Conservation (phyloP, 768 basidiomycete genomes). For the Harrya chromipes region DNA sequence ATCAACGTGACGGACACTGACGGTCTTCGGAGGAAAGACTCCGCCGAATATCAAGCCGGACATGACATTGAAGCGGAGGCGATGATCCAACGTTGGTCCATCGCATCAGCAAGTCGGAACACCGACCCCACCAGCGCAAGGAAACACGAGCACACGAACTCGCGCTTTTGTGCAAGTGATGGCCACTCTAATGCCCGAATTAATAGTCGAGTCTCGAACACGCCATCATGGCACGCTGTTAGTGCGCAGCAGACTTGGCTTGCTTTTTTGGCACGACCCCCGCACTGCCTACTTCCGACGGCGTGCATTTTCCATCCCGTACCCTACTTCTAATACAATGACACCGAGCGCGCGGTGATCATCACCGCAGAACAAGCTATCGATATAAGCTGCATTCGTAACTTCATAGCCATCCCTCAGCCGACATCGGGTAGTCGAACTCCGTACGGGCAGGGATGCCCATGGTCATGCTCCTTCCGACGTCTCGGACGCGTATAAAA, state of each 20-base stretch:
- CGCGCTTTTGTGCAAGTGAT: no score
- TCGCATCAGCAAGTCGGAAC: no score
- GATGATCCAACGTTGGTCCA: no score
- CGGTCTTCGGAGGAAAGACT: no score
- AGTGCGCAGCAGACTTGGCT: not conserved
- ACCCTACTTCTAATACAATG: not conserved
- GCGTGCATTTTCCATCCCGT: not conserved
- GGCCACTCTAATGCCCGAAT: no score
- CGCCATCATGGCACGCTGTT: not conserved
- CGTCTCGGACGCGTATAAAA: slow-evolving; percentile 8
- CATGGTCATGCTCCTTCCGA: not conserved
- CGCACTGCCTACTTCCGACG: not conserved
- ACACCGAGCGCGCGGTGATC: not conserved
- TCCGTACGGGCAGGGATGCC: slow-evolving; percentile 6
- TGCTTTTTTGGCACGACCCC: not conserved
- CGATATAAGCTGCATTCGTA: not conserved
- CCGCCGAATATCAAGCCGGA: no score
- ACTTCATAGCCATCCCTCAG: not conserved
- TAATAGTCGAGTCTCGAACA: no score
- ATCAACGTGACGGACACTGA: no score
- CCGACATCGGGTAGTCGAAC: not conserved
- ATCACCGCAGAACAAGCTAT: not conserved
- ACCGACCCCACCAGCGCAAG: no score
- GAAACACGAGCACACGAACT: no score
- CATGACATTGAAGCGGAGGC: no score